Base-by-base conservation (phyloP, 306 rosid species). In the Glycyrrhiza uralensis region DNA sequence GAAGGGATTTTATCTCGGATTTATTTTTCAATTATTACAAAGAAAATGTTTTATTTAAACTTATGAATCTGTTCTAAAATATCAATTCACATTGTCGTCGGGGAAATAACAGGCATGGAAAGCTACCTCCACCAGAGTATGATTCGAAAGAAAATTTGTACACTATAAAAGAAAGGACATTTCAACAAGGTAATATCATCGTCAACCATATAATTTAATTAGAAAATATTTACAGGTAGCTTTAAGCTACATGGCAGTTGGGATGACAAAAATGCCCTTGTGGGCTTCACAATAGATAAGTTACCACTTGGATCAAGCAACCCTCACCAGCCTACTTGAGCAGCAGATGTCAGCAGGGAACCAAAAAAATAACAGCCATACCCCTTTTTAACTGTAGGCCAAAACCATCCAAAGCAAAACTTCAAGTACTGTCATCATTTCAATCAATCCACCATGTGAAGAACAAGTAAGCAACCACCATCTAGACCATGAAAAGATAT, bases 401-500 rank as follows among this genome's bases (percentile, higher is more conserved):
- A 39, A n/a, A 54, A 52, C 58, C 39, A 2, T 52, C 66, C 20
- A 69, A 38, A 82, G 33, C 38, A 36, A 49, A 79, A 65, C 28
- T 17, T 61, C 10, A 54, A 65, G 71, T 19, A 11, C 76, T 39
- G 5, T 6, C 58, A 35, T 14, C 47, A 75, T n/a, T n/a, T n/a
- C n/a, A n/a, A n/a, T n/a, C n/a, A n/a, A n/a, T 70, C 64, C 64
- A 58, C 30, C 49, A 65, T 5, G 49, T 2, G 64, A 60, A 26
- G 72, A 46, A 70, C 15, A 62, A 38, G 59, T 12, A 46, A 52
- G 35, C 15, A 46, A 41, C 6, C 15, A 44, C 46, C 76, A 85
- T 47, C 74, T 84, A 91, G 71, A 91, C 99, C 96, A 86, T 91
- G 69, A 94, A 94, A 39, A 94, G 95, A 86, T 94, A 94, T 77